A percentile compares a stretch with the other conserved stretches of the same genome.
These are phyloP conservation scores for Spiromastix sp. DNA, from an alignment of 2,329 filamentous ascomycete genomes.

Conservation along the genomic window DNA sequence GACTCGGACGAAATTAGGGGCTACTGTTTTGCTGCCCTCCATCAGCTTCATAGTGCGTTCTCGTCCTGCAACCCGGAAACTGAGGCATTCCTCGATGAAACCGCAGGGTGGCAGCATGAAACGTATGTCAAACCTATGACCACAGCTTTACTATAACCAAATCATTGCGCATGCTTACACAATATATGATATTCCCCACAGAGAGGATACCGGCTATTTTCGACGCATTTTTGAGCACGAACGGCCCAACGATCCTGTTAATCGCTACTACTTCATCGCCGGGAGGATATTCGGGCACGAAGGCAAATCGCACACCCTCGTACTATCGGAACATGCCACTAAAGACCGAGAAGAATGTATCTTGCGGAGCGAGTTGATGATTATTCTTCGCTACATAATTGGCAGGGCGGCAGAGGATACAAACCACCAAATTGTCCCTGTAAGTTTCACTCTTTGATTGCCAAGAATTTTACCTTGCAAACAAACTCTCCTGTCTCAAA, in stretches of 20 bases:
- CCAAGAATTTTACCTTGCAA: background rate
- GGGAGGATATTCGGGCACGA: background rate
- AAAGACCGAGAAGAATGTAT: constrained; percentile 1
- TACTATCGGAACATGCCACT: background rate
- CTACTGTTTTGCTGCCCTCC: too few relatives aligned
- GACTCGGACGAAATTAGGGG: too few relatives aligned
- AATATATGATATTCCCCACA: background rate
- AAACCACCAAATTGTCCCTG: background rate
- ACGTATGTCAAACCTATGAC: constrained; percentile 1
- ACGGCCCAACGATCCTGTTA: background rate
- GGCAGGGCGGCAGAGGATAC: background rate
- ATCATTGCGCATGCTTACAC: background rate
- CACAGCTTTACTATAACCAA: too few relatives aligned
- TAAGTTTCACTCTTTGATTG: background rate
- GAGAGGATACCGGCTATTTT: background rate
- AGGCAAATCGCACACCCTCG: background rate
- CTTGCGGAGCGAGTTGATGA: constrained; percentile 3
- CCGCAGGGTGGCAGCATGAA: background rate
- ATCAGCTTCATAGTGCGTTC: too few relatives aligned
- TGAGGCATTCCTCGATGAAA: too few relatives aligned
- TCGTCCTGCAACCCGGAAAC: too few relatives aligned
- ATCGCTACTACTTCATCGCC: background rate
- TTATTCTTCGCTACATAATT: background rate
- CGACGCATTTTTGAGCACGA: background rate
- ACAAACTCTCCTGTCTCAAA: background rate